Evolutionary conservation across 2,329 filamentous ascomycete genomes (phyloP), one percentile per base, ranked within the genome.

Genomic region (Alternaria sp.): DNA sequence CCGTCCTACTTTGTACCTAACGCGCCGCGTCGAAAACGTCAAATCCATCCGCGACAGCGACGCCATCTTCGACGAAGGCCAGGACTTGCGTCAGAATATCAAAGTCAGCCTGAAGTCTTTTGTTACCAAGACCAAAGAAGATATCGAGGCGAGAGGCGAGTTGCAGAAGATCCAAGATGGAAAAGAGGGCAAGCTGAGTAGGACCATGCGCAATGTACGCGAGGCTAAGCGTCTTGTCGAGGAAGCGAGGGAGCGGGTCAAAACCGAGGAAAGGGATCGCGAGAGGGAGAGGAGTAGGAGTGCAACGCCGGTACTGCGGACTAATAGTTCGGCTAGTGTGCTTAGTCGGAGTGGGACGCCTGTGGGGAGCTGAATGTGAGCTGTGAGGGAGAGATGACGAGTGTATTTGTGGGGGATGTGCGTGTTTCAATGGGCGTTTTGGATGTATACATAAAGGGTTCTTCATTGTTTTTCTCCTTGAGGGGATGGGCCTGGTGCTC

Each of bases 1-100:
- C 45, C 62, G 72, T 0, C 78, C 89, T 1, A 89, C 85, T 17
- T 83, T 92, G 15, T 91, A 90, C 62, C 79, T 85, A 12, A 85
- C 81, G 0, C 78, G 83, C 12, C 78, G 83, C 30, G 83, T 85
- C 25, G 84, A 86, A 59, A 80, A 83, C 57, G 75, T 78, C 9
- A 79, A 80, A 57, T 76, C 77, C 23, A 76, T 76, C 57, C 71
- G 75, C 57, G 73, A 78, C 51, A 73, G 69, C 61, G 75, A 79
- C 56, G 69, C 67, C 59, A 72, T 78, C 5, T 77, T 76, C 56
- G 73, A 79, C 58, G 69, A 76, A 47, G 67, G 75, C 30, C 67
- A 76, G 43, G 66, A 67, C 59, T 32, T 74, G 46, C 67, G 71
- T 26, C 62, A 67, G 11, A 73, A 73, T 19, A 59, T 79, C 17